phyloP scores from a whole-genome alignment of 371 early-diverging fungal genomes.

The Cokeromyces recurvatus region DNA sequence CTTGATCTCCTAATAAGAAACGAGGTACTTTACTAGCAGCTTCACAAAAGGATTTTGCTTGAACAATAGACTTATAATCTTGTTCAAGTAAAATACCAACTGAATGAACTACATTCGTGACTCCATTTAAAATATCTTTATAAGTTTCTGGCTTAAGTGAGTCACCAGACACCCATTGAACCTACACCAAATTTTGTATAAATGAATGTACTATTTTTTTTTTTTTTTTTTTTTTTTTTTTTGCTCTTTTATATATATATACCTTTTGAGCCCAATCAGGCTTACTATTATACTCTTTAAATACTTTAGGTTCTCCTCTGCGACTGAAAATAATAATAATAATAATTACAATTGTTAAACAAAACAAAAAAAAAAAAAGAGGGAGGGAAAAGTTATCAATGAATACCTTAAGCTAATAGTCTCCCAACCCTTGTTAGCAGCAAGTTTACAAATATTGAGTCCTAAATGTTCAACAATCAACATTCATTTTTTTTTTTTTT shows the following conservation, averaged over 20 bases:
- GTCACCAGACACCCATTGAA: slow-evolving; percentile 65
- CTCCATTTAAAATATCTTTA: slow-evolving; percentile 46
- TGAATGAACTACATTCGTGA: slow-evolving; percentile 66
- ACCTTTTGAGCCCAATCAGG: slow-evolving; percentile 47
- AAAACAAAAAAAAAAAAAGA: not conserved
- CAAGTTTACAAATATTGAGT: slow-evolving; percentile 55
- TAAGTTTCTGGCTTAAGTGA: slow-evolving; percentile 60
- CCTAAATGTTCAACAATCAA: no score
- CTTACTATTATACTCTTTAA: slow-evolving; percentile 22
- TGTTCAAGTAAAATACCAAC: slow-evolving; percentile 70
- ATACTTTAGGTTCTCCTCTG: slow-evolving; percentile 41
- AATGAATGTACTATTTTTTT: not conserved
- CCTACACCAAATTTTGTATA: slow-evolving; percentile 16
- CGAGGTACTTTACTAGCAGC: slow-evolving; percentile 20
- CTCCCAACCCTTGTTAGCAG: slow-evolving; percentile 68
- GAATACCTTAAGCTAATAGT: slow-evolving; percentile 69
- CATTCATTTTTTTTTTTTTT: no score
- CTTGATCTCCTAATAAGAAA: slow-evolving; percentile 30
- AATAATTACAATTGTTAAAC: no score
- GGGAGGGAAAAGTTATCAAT: not conserved
- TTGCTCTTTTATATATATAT: not conserved
- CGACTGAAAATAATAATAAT: slow-evolving; percentile 36
- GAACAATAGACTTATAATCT: slow-evolving; percentile 62
- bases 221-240: no score
- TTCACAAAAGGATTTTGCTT: slow-evolving; percentile 43